phyloP scores from a whole-genome alignment of 768 basidiomycete species.

The Xanthoconium stramineum region DNA sequence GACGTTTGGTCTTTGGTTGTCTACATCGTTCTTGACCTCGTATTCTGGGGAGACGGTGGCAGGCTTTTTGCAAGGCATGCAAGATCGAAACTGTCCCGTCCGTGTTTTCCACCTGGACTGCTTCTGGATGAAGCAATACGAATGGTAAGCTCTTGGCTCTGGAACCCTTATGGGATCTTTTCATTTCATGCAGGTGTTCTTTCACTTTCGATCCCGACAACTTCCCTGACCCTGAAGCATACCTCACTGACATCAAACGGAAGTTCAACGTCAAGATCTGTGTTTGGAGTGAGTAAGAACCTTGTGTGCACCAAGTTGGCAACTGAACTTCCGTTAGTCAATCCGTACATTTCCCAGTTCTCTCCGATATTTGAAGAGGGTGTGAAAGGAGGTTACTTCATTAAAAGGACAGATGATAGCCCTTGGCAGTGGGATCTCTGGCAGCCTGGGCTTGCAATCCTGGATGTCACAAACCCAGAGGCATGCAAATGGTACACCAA shows the following conservation, averaged over 20 bases:
- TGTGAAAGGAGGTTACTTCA: slow-evolving; percentile 62
- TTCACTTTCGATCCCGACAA: slow-evolving; percentile 76
- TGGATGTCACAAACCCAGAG: slow-evolving; percentile 62
- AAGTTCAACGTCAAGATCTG: slow-evolving; percentile 70
- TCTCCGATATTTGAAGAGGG: slow-evolving; percentile 71
- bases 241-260: slow-evolving; percentile 56
- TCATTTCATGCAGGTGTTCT: slow-evolving; percentile 49
- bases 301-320: neutral
- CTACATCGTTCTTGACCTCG: slow-evolving; percentile 72
- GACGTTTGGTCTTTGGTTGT: slow-evolving; percentile 78
- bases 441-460: slow-evolving; percentile 60
- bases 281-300: slow-evolving; percentile 53
- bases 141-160: slow-evolving; percentile 42
- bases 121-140: slow-evolving; percentile 74
- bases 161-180: neutral
- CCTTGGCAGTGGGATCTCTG: slow-evolving; percentile 72
- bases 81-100: slow-evolving; percentile 56
- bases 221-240: slow-evolving; percentile 70
- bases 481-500: slow-evolving; percentile 47
- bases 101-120: slow-evolving; percentile 77
- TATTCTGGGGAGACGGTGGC: slow-evolving; percentile 69
- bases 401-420: slow-evolving; percentile 63
- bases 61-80: slow-evolving; percentile 69
- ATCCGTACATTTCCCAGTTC: slow-evolving; percentile 69
- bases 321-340: slow-evolving; percentile 41